A percentile compares a stretch with the other conserved stretches of the same genome.
phyloP scores from a whole-genome alignment of 2,329 filamentous ascomycete genomes.

The Westerdykella sp. region DNA sequence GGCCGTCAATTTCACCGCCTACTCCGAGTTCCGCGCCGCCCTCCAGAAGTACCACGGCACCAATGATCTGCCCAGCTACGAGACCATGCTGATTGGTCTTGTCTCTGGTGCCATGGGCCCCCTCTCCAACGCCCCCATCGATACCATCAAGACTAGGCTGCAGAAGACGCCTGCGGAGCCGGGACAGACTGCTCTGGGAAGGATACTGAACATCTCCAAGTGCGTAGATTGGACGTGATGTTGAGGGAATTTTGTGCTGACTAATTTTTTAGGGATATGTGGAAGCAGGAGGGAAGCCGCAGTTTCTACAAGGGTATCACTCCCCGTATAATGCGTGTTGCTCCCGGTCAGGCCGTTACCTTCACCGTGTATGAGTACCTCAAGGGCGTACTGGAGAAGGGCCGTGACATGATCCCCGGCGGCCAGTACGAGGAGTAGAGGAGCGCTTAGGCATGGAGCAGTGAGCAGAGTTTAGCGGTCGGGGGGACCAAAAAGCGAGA shows the following conservation, averaged over 20 bases:
- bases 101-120: constrained; percentile 93
- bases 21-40: constrained; percentile 81
- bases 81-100: constrained; percentile 86
- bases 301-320: constrained; percentile 99
- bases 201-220: constrained; percentile 69
- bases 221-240: constrained; percentile 23
- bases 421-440: constrained; percentile 46
- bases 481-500: too few relatives aligned
- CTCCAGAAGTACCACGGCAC: constrained; percentile 69
- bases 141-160: constrained; percentile 96
- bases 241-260: constrained; percentile 7
- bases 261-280: constrained; percentile 39
- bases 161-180: constrained; percentile 81
- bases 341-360: constrained; percentile 81
- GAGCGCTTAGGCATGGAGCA: too few relatives aligned
- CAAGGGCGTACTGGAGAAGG: constrained; percentile 45
- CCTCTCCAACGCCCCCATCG: constrained; percentile 92
- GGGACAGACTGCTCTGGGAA: constrained; percentile 70
- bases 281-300: constrained; percentile 80
- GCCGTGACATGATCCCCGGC: constrained; percentile 42
- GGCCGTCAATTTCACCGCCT: constrained; percentile 93
- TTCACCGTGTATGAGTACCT: constrained; percentile 55
- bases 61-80: constrained; percentile 72
- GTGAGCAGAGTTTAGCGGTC: too few relatives aligned
- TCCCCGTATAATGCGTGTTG: constrained; percentile 92